These are phyloP conservation scores for Claviceps africana DNA, from an alignment of 2,329 filamentous ascomycete species.

Conservation along the genomic window DNA sequence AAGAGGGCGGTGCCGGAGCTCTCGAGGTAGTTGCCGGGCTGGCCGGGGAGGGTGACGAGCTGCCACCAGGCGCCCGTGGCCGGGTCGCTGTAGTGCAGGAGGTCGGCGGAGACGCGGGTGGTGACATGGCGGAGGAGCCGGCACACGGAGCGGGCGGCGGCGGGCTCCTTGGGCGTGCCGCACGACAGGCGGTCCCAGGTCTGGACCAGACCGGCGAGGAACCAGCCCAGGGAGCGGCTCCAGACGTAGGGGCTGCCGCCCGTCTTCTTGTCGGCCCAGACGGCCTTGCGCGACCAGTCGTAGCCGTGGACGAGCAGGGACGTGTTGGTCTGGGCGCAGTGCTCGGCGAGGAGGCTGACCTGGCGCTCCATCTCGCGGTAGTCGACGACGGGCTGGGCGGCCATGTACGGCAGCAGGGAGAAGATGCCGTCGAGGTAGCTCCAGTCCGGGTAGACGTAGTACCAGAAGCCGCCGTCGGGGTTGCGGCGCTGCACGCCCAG, in stretches of 20 bases:
- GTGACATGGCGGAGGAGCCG: conserved; percentile 8
- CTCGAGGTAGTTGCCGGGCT: conserved; percentile 46
- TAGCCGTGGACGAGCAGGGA: conserved; percentile 33
- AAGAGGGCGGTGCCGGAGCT: conserved; percentile 46
- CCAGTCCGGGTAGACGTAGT: conserved; percentile 32
- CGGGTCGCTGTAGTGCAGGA: conserved; percentile 25
- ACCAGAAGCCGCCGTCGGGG: conserved; percentile 22
- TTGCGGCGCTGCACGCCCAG: conserved; percentile 15
- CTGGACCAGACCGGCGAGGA: conserved; percentile 36
- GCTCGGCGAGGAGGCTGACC: conserved; percentile 8
- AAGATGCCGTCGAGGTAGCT: conserved; percentile 41
- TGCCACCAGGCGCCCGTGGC: conserved; percentile 42
- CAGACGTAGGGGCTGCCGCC: conserved; percentile 39
- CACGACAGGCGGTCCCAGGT: conserved; percentile 28
- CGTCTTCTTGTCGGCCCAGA: conserved; percentile 36
- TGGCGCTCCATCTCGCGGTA: conserved; percentile 12
- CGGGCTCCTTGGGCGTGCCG: background rate
- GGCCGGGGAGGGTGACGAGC: conserved; percentile 31
- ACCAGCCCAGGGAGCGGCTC: conserved; percentile 41
- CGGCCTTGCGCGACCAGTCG: conserved; percentile 31
- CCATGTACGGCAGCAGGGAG: conserved; percentile 29
- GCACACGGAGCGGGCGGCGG: conserved; percentile 2
- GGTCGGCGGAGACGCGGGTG: background rate
- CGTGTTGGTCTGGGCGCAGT: conserved; percentile 3
- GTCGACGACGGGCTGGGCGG: conserved; percentile 6